Percentiles rank a stretch among this genome's conserved stretches.
Evolutionary conservation across 306 rosid species (phyloP).

Genomic region (Medicago lupulina): DNA sequence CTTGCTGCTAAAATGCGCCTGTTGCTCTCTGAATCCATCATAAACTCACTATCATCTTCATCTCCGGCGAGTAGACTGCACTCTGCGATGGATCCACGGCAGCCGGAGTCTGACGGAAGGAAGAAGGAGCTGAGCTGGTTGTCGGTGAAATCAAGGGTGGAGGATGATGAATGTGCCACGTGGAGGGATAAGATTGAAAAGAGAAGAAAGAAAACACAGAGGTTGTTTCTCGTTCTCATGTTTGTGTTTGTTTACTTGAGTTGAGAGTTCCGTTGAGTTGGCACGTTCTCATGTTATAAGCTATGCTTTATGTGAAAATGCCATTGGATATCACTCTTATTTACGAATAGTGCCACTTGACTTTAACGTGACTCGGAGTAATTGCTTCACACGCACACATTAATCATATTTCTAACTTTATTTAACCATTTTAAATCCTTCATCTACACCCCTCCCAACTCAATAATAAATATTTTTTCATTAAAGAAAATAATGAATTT

Average conservation of each 20-base stretch:
- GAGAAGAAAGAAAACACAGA: slow-evolving; percentile 39
- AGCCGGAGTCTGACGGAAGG: slow-evolving; percentile 45
- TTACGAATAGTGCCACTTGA: slow-evolving; percentile 67
- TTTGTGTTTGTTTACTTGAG: background rate
- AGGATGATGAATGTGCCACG: slow-evolving; percentile 48
- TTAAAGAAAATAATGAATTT: slow-evolving; percentile 1
- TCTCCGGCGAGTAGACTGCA: slow-evolving; percentile 58
- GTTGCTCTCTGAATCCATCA: slow-evolving; percentile 83
- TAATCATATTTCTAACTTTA: slow-evolving; percentile 34
- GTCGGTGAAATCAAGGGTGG: slow-evolving; percentile 56
- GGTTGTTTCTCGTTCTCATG: slow-evolving; percentile 48
- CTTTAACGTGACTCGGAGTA: slow-evolving; percentile 19
- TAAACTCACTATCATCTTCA: slow-evolving; percentile 64
- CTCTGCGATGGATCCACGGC: slow-evolving; percentile 72
- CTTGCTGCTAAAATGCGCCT: slow-evolving; percentile 78
- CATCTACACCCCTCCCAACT: background rate
- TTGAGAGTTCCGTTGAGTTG: slow-evolving; percentile 13
- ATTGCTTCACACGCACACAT: slow-evolving; percentile 46
- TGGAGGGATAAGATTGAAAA: slow-evolving; percentile 66
- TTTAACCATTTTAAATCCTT: background rate
- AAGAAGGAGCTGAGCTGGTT: slow-evolving; percentile 51
- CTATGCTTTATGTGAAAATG: slow-evolving; percentile 15
- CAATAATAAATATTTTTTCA: background rate
- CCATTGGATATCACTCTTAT: slow-evolving; percentile 21
- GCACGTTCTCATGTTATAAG: slow-evolving; percentile 42